A percentile compares a stretch with the other conserved stretches of the same genome.
phyloP scores from a whole-genome alignment of 768 basidiomycete species.

The Mrakia frigida region DNA sequence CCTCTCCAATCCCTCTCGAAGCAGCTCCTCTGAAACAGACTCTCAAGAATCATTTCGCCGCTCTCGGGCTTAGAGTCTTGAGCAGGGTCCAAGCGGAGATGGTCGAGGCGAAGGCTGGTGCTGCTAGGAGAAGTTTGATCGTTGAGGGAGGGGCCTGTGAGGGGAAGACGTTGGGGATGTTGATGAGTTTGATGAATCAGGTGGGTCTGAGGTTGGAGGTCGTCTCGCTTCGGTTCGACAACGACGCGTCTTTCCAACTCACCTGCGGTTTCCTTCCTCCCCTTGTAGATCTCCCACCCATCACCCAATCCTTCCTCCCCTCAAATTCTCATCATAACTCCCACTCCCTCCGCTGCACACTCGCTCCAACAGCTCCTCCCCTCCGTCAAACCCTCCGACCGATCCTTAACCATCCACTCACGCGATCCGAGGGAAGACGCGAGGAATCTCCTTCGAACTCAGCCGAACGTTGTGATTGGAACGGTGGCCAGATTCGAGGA shows the following conservation, averaged over 20 bases:
- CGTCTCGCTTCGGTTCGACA: not conserved
- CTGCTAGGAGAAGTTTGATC: not conserved
- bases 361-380: not conserved
- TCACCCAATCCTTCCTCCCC: conserved; percentile 4
- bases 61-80: not conserved
- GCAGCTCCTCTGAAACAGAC: not conserved
- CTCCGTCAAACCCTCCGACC: not conserved
- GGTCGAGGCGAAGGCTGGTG: not conserved
- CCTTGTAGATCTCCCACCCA: not conserved
- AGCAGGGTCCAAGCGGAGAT: conserved; percentile 1
- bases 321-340: conserved; percentile 2
- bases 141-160: not conserved
- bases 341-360: not conserved
- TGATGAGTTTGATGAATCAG: conserved; percentile 4
- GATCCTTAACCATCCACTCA: not conserved
- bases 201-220: not conserved
- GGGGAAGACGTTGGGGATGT: not conserved
- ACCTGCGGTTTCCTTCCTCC: no score
- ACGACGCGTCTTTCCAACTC: not conserved
- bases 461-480: conserved; percentile 2
- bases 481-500: not conserved
- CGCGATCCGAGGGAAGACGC: not conserved
- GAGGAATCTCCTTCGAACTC: not conserved
- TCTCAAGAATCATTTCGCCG: not conserved
- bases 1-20: not conserved